Evolutionary conservation across 2,329 filamentous ascomycete genomes (phyloP).

Genomic region (Fusarium euwallaceae): DNA sequence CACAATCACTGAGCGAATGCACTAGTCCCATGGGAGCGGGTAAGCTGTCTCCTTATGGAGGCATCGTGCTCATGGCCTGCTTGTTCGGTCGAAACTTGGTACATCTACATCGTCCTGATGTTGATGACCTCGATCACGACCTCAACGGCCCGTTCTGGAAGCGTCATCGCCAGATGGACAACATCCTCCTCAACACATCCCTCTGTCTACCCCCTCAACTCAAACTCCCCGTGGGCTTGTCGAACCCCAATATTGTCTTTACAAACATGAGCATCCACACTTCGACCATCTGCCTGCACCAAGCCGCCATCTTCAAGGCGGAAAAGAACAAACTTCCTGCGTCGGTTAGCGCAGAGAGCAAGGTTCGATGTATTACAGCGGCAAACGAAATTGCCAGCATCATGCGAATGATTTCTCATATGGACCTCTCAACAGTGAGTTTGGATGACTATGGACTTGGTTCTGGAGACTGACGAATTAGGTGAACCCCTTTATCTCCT

Average conservation of each 20-base stretch:
- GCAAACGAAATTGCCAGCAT: constrained; percentile 94
- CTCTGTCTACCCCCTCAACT: constrained; percentile 85
- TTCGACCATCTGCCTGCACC: constrained; percentile 96
- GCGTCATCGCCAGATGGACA: constrained; percentile 89
- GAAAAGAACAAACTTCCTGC: constrained; percentile 86
- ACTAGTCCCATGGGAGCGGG: constrained; percentile 79
- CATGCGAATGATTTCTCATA: constrained; percentile 94
- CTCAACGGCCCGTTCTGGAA: constrained; percentile 97
- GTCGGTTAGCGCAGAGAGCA: constrained; percentile 88
- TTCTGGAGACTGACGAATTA: constrained; percentile 55
- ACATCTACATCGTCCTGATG: constrained; percentile 88
- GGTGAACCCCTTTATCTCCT: constrained; percentile 97
- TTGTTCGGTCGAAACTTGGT: constrained; percentile 92
- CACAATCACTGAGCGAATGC: constrained; percentile 76
- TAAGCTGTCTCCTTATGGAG: constrained; percentile 82
- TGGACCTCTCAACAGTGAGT: constrained; percentile 86
- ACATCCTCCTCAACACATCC: constrained; percentile 88
- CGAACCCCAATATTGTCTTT: constrained; percentile 88
- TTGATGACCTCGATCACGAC: constrained; percentile 85
- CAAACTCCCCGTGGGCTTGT: constrained; percentile 81
- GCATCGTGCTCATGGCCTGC: constrained; percentile 86
- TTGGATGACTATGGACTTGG: not conserved
- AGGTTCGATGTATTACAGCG: constrained; percentile 91
- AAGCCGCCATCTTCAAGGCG: constrained; percentile 97
- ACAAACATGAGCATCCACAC: constrained; percentile 98